Conservation (phyloP, 129 eudicot genomes). For the Centaurea solstitialis region DNA sequence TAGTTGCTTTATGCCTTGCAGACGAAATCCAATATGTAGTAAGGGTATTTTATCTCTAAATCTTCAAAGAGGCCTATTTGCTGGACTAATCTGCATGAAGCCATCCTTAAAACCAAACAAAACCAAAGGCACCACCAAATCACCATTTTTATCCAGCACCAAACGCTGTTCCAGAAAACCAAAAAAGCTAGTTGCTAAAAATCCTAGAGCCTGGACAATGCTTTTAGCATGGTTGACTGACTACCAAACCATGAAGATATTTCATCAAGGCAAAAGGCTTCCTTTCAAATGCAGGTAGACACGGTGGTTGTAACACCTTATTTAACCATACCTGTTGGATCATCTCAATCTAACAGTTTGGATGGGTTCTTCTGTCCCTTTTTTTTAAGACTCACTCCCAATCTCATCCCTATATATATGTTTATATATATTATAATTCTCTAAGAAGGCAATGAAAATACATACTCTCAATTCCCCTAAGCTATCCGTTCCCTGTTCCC, state of each 20-base stretch:
- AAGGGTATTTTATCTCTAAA: background rate
- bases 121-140: background rate
- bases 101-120: background rate
- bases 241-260: background rate
- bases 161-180: background rate
- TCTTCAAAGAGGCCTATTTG: background rate
- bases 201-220: background rate
- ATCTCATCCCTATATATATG: too few relatives aligned
- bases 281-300: background rate
- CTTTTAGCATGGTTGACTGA: background rate
- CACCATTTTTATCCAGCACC: background rate
- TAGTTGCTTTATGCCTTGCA: background rate
- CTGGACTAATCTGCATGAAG: background rate
- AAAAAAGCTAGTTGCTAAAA: background rate
- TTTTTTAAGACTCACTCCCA: too few relatives aligned
- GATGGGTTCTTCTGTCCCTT: too few relatives aligned
- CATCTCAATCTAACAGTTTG: too few relatives aligned
- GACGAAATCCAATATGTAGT: background rate
- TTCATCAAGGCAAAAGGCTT: background rate
- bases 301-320: too few relatives aligned
- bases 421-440: too few relatives aligned
- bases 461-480: too few relatives aligned
- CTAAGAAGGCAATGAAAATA: too few relatives aligned
- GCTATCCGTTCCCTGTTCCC: too few relatives aligned
- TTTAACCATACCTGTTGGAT: too few relatives aligned